Conservation (phyloP, 2,329 filamentous ascomycete species). For the Aspergillus sp. region DNA sequence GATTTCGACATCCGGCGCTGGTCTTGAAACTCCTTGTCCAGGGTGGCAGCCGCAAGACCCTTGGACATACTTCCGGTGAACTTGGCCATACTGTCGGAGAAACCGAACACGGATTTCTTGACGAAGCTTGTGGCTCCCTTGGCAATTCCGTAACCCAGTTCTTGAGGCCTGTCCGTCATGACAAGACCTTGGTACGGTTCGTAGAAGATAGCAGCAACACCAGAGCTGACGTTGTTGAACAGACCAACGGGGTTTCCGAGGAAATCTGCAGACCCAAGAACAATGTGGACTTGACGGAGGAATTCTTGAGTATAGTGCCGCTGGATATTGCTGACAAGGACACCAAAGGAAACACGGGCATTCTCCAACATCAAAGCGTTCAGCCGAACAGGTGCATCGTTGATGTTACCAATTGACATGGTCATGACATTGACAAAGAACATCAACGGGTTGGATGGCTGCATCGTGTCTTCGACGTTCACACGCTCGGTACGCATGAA, state of each 20-base stretch:
- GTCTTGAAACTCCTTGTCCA: constrained; percentile 98
- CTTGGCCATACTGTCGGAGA: constrained; percentile 95
- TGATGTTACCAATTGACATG: constrained; percentile 98
- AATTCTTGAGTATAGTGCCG: constrained; percentile 97
- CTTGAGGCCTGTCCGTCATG: constrained; percentile 90
- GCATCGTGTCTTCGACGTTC: constrained; percentile 91
- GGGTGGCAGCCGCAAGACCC: constrained; percentile 84
- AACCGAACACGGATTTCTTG: constrained; percentile 97
- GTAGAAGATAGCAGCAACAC: constrained; percentile 97
- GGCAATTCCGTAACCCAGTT: constrained; percentile 88
- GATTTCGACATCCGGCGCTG: constrained; percentile 87
- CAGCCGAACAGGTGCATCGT: constrained; percentile 88
- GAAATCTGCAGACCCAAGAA: constrained; percentile 95
- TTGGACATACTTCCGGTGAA: constrained; percentile 97
- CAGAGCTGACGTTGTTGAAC: constrained; percentile 97
- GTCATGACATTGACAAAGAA: constrained; percentile 98
- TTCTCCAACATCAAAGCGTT: constrained; percentile 95
- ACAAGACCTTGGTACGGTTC: constrained; percentile 97
- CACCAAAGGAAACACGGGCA: constrained; percentile 77
- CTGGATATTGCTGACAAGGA: constrained; percentile 77
- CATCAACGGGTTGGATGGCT: constrained; percentile 89
- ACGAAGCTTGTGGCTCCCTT: constrained; percentile 96
- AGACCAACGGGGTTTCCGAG: constrained; percentile 93
- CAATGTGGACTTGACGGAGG: constrained; percentile 92
- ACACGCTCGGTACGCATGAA: constrained; percentile 95